phyloP scores from a whole-genome alignment of 257 asterid species.

The Parsonsia alboflavescens region DNA sequence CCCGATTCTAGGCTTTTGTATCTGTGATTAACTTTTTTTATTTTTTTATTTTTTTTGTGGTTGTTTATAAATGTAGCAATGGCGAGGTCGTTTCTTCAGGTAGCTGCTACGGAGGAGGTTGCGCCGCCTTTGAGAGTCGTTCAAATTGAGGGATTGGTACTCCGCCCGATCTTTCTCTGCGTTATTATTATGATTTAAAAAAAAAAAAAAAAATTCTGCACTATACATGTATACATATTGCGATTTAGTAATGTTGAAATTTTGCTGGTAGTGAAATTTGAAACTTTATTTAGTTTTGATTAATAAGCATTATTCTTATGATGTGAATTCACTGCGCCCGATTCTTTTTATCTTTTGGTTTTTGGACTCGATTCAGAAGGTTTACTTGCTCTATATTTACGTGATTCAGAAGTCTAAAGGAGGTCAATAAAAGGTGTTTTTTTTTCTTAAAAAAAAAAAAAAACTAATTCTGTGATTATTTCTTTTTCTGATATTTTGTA shows the following conservation, averaged over 20 bases:
- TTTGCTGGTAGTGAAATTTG: not conserved
- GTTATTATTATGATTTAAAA: no score
- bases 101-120: conserved; percentile 76
- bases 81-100: conserved; percentile 80
- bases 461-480: no score
- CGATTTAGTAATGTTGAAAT: no score
- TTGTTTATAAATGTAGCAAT: conserved; percentile 36
- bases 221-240: not conserved
- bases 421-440: no score
- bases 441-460: no score
- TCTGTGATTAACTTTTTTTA: not conserved
- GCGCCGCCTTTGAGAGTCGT: conserved; percentile 88
- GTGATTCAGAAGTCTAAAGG: not conserved
- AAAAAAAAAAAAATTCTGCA: no score
- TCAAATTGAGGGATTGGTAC: conserved; percentile 96
- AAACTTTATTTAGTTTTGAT: not conserved
- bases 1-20: not conserved
- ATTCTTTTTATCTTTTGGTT: not conserved
- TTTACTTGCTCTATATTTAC: not conserved
- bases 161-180: not conserved
- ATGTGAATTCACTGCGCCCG: not conserved
- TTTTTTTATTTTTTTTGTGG: not conserved
- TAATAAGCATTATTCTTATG: not conserved
- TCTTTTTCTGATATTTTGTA: not conserved
- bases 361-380: no score